phyloP scores from a whole-genome alignment of 2,329 filamentous ascomycete species.

The Pleoardoris graminearum region DNA sequence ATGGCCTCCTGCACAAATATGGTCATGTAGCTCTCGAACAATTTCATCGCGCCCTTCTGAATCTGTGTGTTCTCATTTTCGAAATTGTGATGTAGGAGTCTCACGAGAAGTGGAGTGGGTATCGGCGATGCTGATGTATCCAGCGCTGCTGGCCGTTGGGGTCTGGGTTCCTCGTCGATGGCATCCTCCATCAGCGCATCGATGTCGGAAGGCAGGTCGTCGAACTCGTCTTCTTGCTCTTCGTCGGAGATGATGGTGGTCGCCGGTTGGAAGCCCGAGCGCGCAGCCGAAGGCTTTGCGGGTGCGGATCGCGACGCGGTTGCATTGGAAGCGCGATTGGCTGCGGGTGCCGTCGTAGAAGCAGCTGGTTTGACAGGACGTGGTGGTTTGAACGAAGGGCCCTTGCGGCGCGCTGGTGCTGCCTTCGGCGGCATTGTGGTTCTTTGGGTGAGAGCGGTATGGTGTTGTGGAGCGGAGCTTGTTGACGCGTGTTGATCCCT shows the following conservation, averaged over 20 bases:
- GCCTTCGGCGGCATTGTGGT: slow-evolving; percentile 33
- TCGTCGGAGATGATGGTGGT: slow-evolving; percentile 39
- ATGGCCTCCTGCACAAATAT: slow-evolving; percentile 89
- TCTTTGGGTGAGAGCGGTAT: neutral
- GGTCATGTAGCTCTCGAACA: slow-evolving; percentile 84
- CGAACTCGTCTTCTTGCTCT: slow-evolving; percentile 27
- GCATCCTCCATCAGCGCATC: slow-evolving; percentile 37
- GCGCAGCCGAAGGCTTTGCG: slow-evolving; percentile 29
- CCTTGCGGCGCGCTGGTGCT: slow-evolving; percentile 31
- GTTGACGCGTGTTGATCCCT: neutral
- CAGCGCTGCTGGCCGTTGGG: slow-evolving; percentile 13
- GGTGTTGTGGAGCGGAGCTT: slow-evolving; percentile 1
- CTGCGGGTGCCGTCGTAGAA: slow-evolving; percentile 16
- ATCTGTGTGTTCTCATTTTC: slow-evolving; percentile 50
- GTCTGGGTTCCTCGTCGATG: slow-evolving; percentile 18
- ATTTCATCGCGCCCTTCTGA: slow-evolving; percentile 57
- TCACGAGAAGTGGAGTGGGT: slow-evolving; percentile 73
- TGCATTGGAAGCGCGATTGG: slow-evolving; percentile 26
- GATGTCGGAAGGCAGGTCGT: slow-evolving; percentile 22
- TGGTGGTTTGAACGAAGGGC: slow-evolving; percentile 44
- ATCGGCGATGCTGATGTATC: slow-evolving; percentile 53
- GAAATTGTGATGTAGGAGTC: slow-evolving; percentile 80
- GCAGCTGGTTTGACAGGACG: slow-evolving; percentile 36
- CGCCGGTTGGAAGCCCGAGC: slow-evolving; percentile 24
- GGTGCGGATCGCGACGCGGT: slow-evolving; percentile 22